These are phyloP conservation scores for Nidularia pulvinata DNA, from an alignment of 768 basidiomycete species.

Conservation along the genomic window DNA sequence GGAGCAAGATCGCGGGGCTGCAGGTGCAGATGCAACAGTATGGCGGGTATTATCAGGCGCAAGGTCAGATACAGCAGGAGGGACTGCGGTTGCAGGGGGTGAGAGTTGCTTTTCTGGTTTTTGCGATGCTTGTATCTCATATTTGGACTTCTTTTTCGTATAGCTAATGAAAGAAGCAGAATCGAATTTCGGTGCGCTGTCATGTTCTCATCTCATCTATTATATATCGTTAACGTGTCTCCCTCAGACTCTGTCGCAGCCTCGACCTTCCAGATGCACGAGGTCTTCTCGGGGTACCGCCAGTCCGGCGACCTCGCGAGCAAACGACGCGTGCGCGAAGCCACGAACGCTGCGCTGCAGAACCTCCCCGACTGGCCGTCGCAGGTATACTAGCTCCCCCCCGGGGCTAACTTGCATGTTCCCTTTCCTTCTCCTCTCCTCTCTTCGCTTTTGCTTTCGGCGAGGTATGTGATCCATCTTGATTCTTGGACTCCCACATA, in stretches of 20 bases:
- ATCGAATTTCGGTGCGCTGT: conserved; percentile 43
- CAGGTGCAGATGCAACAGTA: conserved; percentile 43
- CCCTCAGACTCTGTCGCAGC: conserved; percentile 63
- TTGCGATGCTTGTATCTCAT: conserved; percentile 1
- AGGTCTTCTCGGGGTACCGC: conserved; percentile 71
- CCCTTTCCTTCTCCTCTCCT: not conserved
- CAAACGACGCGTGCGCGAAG: conserved; percentile 76
- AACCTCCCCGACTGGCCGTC: conserved; percentile 78
- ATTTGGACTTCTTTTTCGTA: conserved; percentile 1
- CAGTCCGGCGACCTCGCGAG: conserved; percentile 72
- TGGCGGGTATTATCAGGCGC: conserved; percentile 39
- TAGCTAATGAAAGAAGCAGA: conserved; percentile 61
- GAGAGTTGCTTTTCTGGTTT: not conserved
- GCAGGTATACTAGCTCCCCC: conserved; percentile 21
- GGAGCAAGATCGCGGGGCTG: conserved; percentile 40
- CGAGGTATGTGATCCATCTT: not conserved
- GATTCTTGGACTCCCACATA: not conserved
- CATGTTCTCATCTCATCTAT: not conserved
- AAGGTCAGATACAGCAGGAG: conserved; percentile 50
- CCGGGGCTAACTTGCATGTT: not conserved
- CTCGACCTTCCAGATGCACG: conserved; percentile 74
- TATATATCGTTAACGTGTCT: not conserved
- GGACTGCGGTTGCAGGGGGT: conserved; percentile 59
- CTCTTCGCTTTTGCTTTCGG: not conserved
- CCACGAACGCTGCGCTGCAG: conserved; percentile 72